Percentiles rank a stretch among this genome's conserved stretches.
phyloP scores from a whole-genome alignment of 345 rosid species.

The Isatis tinctoria region DNA sequence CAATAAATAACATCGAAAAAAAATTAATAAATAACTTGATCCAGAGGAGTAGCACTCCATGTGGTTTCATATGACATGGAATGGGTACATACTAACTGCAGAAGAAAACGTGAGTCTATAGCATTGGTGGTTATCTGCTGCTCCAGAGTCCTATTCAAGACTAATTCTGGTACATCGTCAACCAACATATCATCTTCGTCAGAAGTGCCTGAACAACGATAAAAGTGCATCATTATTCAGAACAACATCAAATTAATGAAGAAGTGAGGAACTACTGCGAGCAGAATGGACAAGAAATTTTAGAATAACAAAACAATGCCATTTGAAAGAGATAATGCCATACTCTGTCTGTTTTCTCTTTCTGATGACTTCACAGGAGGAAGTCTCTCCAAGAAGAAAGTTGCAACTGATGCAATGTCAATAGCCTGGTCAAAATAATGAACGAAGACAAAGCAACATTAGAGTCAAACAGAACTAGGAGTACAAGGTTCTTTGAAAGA shows the following conservation, averaged over 20 bases:
- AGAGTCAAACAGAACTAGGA: slow-evolving; percentile 6
- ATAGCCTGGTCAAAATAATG: slow-evolving; percentile 50
- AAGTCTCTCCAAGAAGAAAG: slow-evolving; percentile 74
- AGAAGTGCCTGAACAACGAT: slow-evolving; percentile 48
- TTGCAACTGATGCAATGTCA: slow-evolving; percentile 72
- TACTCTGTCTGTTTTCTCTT: slow-evolving; percentile 55
- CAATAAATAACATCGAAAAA: neutral
- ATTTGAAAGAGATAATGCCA: slow-evolving; percentile 13
- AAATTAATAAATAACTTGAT: slow-evolving; percentile 6
- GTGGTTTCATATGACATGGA: slow-evolving; percentile 12
- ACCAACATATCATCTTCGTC: slow-evolving; percentile 64
- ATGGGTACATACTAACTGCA: slow-evolving; percentile 73
- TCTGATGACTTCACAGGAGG: slow-evolving; percentile 61
- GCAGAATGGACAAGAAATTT: slow-evolving; percentile 2
- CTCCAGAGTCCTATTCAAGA: slow-evolving; percentile 56
- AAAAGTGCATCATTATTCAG: slow-evolving; percentile 9
- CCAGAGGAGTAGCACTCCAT: slow-evolving; percentile 5
- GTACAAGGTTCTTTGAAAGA: neutral
- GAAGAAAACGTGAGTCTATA: slow-evolving; percentile 76
- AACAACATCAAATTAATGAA: slow-evolving; percentile 4
- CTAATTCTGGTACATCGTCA: slow-evolving; percentile 50
- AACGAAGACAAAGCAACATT: neutral
- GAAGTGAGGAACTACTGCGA: neutral
- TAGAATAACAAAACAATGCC: neutral
- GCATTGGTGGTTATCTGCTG: slow-evolving; percentile 66